A percentile compares a stretch with the other conserved stretches of the same genome.
phyloP scores from a whole-genome alignment of 2,329 filamentous ascomycete genomes.

The Colletotrichum sp. region DNA sequence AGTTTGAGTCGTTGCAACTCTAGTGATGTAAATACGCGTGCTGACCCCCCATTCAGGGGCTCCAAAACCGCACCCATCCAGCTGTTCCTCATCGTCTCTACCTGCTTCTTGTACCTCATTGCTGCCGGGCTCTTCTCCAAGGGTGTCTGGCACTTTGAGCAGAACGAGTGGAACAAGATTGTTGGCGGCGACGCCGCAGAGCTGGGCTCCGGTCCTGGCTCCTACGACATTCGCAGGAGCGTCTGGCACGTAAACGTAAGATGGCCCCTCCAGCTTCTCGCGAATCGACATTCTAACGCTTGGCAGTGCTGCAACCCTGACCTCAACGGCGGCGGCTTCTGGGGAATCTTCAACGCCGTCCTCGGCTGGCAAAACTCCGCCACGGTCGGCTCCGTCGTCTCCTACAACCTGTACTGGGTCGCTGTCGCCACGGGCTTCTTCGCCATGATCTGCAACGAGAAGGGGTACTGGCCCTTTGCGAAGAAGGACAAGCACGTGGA shows the following conservation, averaged over 20 bases:
- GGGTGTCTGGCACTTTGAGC: constrained; percentile 74
- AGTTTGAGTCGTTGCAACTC: no score
- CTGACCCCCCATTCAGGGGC: constrained; percentile 48
- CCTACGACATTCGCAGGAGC: constrained; percentile 76
- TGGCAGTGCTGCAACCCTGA: constrained; percentile 68
- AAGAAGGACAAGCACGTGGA: neutral
- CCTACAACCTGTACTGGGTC: constrained; percentile 25
- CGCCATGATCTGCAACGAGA: constrained; percentile 20
- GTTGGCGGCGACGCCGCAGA: constrained; percentile 61
- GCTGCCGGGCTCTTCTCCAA: constrained; percentile 81
- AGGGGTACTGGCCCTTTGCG: constrained; percentile 14
- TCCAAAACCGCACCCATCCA: constrained; percentile 49
- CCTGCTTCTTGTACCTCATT: constrained; percentile 81
- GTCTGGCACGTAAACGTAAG: constrained; percentile 83
- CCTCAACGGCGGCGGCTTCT: constrained; percentile 69
- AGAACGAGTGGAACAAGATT: constrained; percentile 65
- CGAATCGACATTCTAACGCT: constrained; percentile 34
- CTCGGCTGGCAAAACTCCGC: constrained; percentile 59
- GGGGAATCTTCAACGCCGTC: constrained; percentile 76
- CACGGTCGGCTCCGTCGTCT: constrained; percentile 24
- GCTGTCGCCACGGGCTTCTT: constrained; percentile 21
- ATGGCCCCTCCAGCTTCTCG: neutral
- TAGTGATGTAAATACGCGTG: no score
- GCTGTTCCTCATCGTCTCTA: constrained; percentile 78
- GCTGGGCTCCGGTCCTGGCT: constrained; percentile 66